Base-by-base conservation (phyloP, 352 stramenopile genomes). In the Pythium guiyangense region DNA sequence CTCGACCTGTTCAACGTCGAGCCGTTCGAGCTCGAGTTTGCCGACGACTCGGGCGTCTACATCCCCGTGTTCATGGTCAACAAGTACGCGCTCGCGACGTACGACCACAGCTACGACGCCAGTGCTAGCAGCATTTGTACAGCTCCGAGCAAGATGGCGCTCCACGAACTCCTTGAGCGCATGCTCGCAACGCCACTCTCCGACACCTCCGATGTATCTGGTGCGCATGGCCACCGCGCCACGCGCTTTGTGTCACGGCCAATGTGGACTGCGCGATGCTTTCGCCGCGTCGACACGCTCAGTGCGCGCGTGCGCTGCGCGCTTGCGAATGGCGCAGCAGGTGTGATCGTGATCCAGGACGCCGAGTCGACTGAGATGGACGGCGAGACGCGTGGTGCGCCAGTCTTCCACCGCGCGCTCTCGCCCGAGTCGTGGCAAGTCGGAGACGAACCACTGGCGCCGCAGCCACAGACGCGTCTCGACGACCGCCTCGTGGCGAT, bases 61-160 rank as follows among this genome's bases (percentile, higher is more conserved):
- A 74, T 91, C 39, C 81, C 81, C 1, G 77, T 91, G n/a, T 57
- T 91, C 25, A 88, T 88, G 77, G 39, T 71, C 47, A 71, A 71
- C 3, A 68, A 42, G 53, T 54, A 50, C 49, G 61, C 49, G 22
- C 37, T 53, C 35, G 63, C 49, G 49, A 54, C 49, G 20, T 15
- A 20, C 12, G n/a, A 35, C 12, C 20, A 29, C 20, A 17, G 15
- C 49, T 42, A 43, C 31, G 49, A 35, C 31, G 12, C 25, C 31
- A 26, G 14, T 20, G 0, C 0, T 22, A 22, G 18, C 20, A 26
- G 6, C 10, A n/a, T 2, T 2, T 4, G 22, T 6, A 18, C 14
- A 5, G 31, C 0, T 12, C 6, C 6, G 8, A 35, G 0, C 17
- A 52, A 20, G 47, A 52, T 69, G 18, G n/a, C 60, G 11, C 53